These are phyloP conservation scores for Aegilops bicornis DNA, from an alignment of 176 grass and related monocot species.

Conservation along the genomic window DNA sequence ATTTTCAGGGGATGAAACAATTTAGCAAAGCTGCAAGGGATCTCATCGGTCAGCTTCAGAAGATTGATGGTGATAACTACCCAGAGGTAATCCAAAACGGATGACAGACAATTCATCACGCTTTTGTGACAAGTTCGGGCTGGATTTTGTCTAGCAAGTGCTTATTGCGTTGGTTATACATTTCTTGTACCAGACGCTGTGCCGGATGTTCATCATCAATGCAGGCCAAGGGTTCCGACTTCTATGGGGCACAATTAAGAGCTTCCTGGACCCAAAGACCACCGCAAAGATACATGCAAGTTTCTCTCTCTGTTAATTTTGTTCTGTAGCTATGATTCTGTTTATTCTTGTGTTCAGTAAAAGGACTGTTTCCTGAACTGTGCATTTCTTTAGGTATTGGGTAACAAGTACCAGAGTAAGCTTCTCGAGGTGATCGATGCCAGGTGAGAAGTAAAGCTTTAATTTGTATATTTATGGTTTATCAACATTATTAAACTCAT, in stretches of 20 bases:
- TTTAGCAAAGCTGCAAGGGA: conserved; percentile 96
- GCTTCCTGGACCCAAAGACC: conserved; percentile 98
- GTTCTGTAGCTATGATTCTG: background rate
- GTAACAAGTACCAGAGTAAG: conserved; percentile 98
- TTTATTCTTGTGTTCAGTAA: background rate
- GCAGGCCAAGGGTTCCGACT: conserved; percentile 94
- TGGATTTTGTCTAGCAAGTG: background rate
- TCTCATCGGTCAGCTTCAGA: conserved; percentile 82
- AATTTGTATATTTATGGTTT: background rate
- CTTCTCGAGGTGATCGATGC: conserved; percentile 98
- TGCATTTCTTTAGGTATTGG: conserved; percentile 70
- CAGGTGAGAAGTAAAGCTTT: conserved; percentile 40
- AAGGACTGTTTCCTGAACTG: conserved; percentile 5
- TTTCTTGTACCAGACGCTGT: conserved; percentile 59
- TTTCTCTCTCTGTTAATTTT: conserved; percentile 12
- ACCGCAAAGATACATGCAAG: conserved; percentile 90
- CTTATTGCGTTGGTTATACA: background rate
- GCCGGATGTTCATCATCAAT: conserved; percentile 99
- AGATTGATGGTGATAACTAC: conserved; percentile 95
- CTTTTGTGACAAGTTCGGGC: background rate
- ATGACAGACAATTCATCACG: background rate
- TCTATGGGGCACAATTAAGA: conserved; percentile 89
- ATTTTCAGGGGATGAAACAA: conserved; percentile 83
- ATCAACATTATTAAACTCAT: background rate
- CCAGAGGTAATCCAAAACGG: conserved; percentile 61